Conservation (phyloP, 1,284 basidiomycete genomes). For the Rugosomyces carneus region DNA sequence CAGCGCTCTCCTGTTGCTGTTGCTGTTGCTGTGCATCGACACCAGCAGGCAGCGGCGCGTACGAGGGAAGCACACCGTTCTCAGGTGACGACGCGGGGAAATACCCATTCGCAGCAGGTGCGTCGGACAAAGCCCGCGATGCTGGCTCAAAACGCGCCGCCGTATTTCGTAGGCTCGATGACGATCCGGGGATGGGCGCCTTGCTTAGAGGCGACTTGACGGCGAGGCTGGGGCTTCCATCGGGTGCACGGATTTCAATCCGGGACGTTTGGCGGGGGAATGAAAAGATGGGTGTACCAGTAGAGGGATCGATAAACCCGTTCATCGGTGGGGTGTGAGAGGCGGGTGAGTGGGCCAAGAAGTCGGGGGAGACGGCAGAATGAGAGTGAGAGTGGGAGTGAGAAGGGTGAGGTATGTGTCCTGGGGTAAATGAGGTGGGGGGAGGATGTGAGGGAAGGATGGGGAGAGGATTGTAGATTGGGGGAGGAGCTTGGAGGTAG, state of each 20-base stretch:
- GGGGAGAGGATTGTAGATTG: slow-evolving; percentile 62
- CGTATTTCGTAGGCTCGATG: slow-evolving; percentile 37
- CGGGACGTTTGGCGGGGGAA: slow-evolving; percentile 67
- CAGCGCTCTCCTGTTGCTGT: too few relatives aligned
- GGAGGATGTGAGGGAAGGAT: slow-evolving; percentile 48
- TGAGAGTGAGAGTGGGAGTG: slow-evolving; percentile 16
- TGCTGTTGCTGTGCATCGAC: too few relatives aligned
- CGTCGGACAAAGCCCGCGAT: slow-evolving; percentile 23
- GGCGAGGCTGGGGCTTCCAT: too few relatives aligned
- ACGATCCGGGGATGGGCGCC: slow-evolving; percentile 23
- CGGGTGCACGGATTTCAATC: slow-evolving; percentile 69
- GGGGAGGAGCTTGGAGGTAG: slow-evolving; percentile 54
- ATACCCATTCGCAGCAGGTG: slow-evolving; percentile 21
- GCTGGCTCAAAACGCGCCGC: slow-evolving; percentile 45
- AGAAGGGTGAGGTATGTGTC: slow-evolving; percentile 51
- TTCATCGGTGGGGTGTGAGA: slow-evolving; percentile 51
- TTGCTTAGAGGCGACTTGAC: too few relatives aligned
- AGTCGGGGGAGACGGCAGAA: slow-evolving; percentile 51
- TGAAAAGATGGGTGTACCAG: slow-evolving; percentile 61
- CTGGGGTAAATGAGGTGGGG: slow-evolving; percentile 40
- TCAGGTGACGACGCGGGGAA: slow-evolving; percentile 23
- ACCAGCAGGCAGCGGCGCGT: too few relatives aligned
- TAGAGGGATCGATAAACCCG: slow-evolving; percentile 55
- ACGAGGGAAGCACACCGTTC: slow-evolving; percentile 20
- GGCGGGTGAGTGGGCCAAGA: slow-evolving; percentile 43